These are phyloP conservation scores for Pseudocercospora ulei DNA, from an alignment of 2,329 filamentous ascomycete genomes.

Conservation along the genomic window DNA sequence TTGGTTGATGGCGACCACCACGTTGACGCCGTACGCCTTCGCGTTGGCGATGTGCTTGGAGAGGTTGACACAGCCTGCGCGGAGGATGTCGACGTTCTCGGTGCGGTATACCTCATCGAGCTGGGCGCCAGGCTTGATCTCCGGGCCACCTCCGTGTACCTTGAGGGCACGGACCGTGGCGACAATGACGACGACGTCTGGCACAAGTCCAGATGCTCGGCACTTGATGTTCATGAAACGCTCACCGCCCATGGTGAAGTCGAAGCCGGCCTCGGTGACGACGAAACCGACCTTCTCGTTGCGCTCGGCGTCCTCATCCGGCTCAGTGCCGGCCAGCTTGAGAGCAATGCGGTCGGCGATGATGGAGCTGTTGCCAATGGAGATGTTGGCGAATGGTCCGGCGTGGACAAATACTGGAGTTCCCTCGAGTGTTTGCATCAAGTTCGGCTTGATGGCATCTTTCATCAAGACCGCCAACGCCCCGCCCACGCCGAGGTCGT, in stretches of 20 bases:
- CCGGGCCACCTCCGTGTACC: constrained; percentile 92
- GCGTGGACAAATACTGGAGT: constrained; percentile 97
- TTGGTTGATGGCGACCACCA: constrained; percentile 94
- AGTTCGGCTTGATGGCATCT: constrained; percentile 96
- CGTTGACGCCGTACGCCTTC: constrained; percentile 77
- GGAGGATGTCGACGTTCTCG: constrained; percentile 86
- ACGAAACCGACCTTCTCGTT: constrained; percentile 79
- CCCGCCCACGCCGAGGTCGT: constrained; percentile 86
- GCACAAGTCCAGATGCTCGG: constrained; percentile 80
- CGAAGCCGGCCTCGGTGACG: constrained; percentile 93
- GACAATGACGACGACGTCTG: constrained; percentile 89
- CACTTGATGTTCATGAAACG: constrained; percentile 99
- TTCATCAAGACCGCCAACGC: constrained; percentile 91
- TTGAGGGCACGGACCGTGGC: constrained; percentile 93
- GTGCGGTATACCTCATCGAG: constrained; percentile 82
- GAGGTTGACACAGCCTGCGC: constrained; percentile 83
- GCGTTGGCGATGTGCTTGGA: constrained; percentile 93
- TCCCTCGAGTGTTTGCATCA: constrained; percentile 96
- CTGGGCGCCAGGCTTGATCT: constrained; percentile 75
- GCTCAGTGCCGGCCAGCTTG: constrained; percentile 89
- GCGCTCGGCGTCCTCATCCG: constrained; percentile 63
- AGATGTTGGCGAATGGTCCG: constrained; percentile 96
- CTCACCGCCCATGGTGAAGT: constrained; percentile 99
- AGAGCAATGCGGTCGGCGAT: constrained; percentile 90
- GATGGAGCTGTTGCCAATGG: constrained; percentile 91